These are phyloP conservation scores for Kalmusia sp. DNA, from an alignment of 2,329 filamentous ascomycete genomes.

Conservation along the genomic window DNA sequence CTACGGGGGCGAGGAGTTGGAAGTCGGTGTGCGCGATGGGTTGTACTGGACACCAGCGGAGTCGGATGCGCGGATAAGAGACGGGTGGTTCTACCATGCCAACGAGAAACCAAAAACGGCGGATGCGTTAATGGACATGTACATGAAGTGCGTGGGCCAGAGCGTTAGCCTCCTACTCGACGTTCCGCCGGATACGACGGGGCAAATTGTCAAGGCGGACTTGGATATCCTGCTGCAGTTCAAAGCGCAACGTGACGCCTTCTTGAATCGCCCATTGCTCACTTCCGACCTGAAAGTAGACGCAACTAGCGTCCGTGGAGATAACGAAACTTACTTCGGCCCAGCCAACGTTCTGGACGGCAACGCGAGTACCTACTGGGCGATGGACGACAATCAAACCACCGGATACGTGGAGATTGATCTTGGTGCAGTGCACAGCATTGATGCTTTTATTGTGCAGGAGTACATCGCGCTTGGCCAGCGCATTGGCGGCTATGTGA, in stretches of 20 bases:
- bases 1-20: constrained; percentile 14
- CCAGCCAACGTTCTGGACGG: constrained; percentile 18
- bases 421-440: constrained; percentile 2
- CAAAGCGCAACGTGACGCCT: constrained; percentile 14
- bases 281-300: background rate
- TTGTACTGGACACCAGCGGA: constrained; percentile 22
- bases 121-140: constrained; percentile 18
- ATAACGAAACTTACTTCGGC: constrained; percentile 4
- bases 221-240: constrained; percentile 11
- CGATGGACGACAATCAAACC: constrained; percentile 16
- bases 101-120: constrained; percentile 16
- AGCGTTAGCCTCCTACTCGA: constrained; percentile 21
- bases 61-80: constrained; percentile 17
- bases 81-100: constrained; percentile 23
- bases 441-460: constrained; percentile 21
- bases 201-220: constrained; percentile 12
- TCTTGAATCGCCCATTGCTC: constrained; percentile 13
- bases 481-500: constrained; percentile 18
- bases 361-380: constrained; percentile 16
- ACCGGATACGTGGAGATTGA: constrained; percentile 14
- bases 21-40: constrained; percentile 20
- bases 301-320: constrained; percentile 17
- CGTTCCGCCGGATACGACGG: constrained; percentile 20
- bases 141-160: constrained; percentile 15
- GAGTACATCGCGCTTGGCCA: constrained; percentile 22